Conservation (phyloP, 2,329 filamentous ascomycete genomes). For the Sporothrix pseudoabietina region DNA sequence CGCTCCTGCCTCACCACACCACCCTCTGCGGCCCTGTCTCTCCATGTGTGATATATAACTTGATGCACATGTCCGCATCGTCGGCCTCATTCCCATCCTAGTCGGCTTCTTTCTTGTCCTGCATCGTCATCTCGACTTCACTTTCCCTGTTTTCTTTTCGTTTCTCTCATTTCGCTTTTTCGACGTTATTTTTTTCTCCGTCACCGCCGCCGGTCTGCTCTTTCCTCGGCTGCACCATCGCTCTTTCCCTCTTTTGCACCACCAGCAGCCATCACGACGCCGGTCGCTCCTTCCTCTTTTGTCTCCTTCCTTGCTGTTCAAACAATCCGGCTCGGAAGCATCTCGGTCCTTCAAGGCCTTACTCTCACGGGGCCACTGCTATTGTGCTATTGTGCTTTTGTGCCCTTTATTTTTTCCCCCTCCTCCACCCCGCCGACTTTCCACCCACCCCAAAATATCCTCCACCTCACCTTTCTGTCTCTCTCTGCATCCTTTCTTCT, state of each 20-base stretch:
- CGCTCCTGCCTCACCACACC: neutral
- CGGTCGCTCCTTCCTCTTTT: constrained; percentile 29
- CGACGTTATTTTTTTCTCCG: constrained; percentile 31
- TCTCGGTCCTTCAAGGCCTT: constrained; percentile 26
- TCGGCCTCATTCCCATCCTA: constrained; percentile 20
- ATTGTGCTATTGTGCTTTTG: constrained; percentile 16
- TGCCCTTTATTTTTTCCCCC: constrained; percentile 1
- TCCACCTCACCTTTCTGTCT: neutral
- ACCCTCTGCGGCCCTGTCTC: neutral
- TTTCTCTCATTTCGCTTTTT: constrained; percentile 36
- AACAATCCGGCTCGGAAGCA: constrained; percentile 18
- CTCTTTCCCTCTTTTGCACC: neutral
- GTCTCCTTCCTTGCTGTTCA: constrained; percentile 24
- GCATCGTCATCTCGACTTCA: neutral
- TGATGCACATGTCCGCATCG: constrained; percentile 9
- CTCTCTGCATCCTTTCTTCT: neutral
- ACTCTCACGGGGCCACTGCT: constrained; percentile 6
- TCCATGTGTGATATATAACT: constrained; percentile 23
- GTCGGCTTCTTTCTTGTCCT: constrained; percentile 14
- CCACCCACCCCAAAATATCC: neutral
- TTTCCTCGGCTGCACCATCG: constrained; percentile 8
- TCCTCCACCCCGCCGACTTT: neutral
- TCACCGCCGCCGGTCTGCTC: constrained; percentile 35
- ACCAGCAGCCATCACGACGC: constrained; percentile 10
- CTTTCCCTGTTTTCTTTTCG: constrained; percentile 33